Evolutionary conservation across 306 rosid species (phyloP).

Genomic region (Spatholobus suberectus): DNA sequence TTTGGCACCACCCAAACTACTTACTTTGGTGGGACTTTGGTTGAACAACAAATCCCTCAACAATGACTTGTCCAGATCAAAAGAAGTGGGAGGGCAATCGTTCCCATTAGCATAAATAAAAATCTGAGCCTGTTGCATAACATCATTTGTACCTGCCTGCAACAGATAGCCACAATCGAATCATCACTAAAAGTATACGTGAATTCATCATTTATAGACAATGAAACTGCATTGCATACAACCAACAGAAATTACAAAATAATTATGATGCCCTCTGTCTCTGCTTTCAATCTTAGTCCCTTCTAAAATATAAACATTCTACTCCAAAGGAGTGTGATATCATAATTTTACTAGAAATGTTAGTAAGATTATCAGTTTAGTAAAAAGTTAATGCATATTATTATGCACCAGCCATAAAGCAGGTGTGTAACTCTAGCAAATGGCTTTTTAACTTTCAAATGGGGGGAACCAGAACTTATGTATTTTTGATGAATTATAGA

Average conservation of each 20-base stretch:
- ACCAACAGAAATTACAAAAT: background rate
- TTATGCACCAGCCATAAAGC: background rate
- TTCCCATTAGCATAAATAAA: conserved; percentile 89
- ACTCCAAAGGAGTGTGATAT: background rate
- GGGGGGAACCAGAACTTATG: background rate
- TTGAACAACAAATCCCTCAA: conserved; percentile 87
- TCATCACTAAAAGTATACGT: conserved; percentile 6
- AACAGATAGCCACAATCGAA: conserved; percentile 42
- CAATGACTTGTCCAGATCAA: conserved; percentile 76
- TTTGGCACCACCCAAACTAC: conserved; percentile 18
- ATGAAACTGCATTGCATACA: background rate
- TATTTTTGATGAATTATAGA: background rate
- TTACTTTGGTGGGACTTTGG: conserved; percentile 89
- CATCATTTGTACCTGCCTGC: conserved; percentile 85
- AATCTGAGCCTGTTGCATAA: conserved; percentile 86
- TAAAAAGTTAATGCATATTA: background rate
- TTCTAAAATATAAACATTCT: conserved; percentile 8
- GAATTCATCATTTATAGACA: background rate
- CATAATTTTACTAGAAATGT: background rate
- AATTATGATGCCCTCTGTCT: conserved; percentile 1
- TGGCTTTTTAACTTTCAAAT: conserved; percentile 23
- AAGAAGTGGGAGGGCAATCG: conserved; percentile 82
- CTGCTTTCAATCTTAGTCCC: conserved; percentile 6
- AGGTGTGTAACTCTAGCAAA: background rate
- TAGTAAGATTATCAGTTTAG: conserved; percentile 16